Percentiles rank a stretch among this genome's conserved stretches.
Evolutionary conservation across 2,329 filamentous ascomycete species (phyloP).

Genomic region (Myriosclerotinia scirpicola): DNA sequence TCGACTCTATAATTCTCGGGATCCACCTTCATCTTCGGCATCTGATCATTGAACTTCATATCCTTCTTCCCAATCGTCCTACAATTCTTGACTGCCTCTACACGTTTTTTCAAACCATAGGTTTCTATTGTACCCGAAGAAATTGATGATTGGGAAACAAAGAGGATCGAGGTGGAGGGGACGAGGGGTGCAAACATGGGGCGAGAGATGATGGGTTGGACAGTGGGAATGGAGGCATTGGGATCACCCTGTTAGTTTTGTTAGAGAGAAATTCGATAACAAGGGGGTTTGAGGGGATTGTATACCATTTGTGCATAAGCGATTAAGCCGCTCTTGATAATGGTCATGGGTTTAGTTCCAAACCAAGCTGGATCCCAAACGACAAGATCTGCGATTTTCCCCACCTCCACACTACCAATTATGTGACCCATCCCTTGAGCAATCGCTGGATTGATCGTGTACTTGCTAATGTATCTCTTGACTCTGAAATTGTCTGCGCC

Average conservation of each 20-base stretch:
- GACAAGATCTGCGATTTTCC: constrained; percentile 86
- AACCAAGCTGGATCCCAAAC: constrained; percentile 85
- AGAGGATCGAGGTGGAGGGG: constrained; percentile 72
- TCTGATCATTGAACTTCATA: constrained; percentile 85
- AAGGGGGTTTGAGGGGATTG: constrained; percentile 30
- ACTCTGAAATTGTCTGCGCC: constrained; percentile 88
- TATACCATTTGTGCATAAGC: constrained; percentile 78
- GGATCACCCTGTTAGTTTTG: constrained; percentile 63
- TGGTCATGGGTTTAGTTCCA: constrained; percentile 76
- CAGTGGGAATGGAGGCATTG: constrained; percentile 81
- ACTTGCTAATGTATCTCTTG: constrained; percentile 91
- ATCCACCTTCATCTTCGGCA: constrained; percentile 87
- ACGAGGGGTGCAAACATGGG: constrained; percentile 82
- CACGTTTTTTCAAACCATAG: constrained; percentile 75
- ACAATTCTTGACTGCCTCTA: constrained; percentile 78
- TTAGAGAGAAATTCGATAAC: constrained; percentile 7
- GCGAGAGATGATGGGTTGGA: constrained; percentile 79
- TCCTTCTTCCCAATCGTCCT: constrained; percentile 75
- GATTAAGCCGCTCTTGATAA: constrained; percentile 88
- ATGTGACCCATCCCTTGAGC: constrained; percentile 87
- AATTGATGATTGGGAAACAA: constrained; percentile 75
- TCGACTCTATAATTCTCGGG: constrained; percentile 87
- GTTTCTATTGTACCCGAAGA: constrained; percentile 62
- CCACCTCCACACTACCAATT: constrained; percentile 82
- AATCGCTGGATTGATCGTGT: constrained; percentile 91